Evolutionary conservation across 108 stramenopile species (phyloP).

Genomic region (Nitzschia sp.): DNA sequence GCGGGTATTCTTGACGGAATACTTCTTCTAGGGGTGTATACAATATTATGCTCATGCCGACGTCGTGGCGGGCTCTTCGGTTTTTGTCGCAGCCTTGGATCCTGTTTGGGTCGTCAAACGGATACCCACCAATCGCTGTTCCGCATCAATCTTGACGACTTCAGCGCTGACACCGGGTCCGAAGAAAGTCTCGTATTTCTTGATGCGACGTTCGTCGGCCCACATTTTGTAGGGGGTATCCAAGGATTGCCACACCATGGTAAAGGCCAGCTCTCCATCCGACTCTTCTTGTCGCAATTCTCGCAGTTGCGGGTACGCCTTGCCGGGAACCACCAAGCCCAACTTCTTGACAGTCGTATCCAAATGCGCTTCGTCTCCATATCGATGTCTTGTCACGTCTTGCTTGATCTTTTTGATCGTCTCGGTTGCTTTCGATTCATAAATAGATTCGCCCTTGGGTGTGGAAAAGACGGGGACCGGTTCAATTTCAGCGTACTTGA

Average conservation of each 20-base stretch:
- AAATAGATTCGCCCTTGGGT: slow-evolving; percentile 62
- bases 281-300: slow-evolving; percentile 83
- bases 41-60: too few relatives aligned
- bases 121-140: slow-evolving; percentile 91
- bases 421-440: slow-evolving; percentile 89
- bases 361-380: slow-evolving; percentile 98
- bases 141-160: slow-evolving; percentile 93
- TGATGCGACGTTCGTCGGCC: slow-evolving; percentile 91
- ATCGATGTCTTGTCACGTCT: slow-evolving; percentile 97
- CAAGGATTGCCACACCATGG: slow-evolving; percentile 92
- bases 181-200: slow-evolving; percentile 95
- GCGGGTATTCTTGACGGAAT: too few relatives aligned
- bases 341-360: slow-evolving; percentile 97
- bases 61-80: too few relatives aligned
- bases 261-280: slow-evolving; percentile 83
- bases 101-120: slow-evolving; percentile 88
- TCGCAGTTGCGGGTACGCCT: slow-evolving; percentile 91
- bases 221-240: slow-evolving; percentile 97
- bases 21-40: too few relatives aligned
- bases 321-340: slow-evolving; percentile 92
- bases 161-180: slow-evolving; percentile 89
- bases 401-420: slow-evolving; percentile 89
- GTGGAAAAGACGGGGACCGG: slow-evolving; percentile 82
- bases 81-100: too few relatives aligned
- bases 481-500: slow-evolving; percentile 97